A percentile compares a stretch with the other conserved stretches of the same genome.
Evolutionary conservation across 2,329 filamentous ascomycete species (phyloP).

Genomic region (Pseudogymnoascus sp.): DNA sequence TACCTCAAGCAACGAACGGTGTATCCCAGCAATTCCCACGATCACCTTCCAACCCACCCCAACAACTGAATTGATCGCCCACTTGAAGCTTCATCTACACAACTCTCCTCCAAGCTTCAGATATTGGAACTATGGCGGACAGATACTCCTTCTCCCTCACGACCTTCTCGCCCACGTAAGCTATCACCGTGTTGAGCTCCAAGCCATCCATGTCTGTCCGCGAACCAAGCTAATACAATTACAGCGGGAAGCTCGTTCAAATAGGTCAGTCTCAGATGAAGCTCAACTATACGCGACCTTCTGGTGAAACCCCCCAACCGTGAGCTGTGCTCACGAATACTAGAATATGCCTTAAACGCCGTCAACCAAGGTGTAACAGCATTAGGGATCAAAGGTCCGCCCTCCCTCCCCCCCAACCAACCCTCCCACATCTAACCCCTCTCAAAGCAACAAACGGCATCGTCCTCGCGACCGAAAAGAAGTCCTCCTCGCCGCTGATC

Average conservation of each 20-base stretch:
- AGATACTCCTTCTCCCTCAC: slow-evolving; percentile 99
- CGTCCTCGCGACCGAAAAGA: slow-evolving; percentile 98
- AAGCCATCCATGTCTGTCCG: not conserved
- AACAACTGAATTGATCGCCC: not conserved
- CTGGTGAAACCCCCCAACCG: slow-evolving; percentile 12
- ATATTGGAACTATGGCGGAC: slow-evolving; percentile 68
- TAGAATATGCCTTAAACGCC: slow-evolving; percentile 98
- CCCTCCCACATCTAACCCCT: not conserved
- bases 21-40: slow-evolving; percentile 9
- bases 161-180: slow-evolving; percentile 97
- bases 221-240: slow-evolving; percentile 36
- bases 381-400: slow-evolving; percentile 89
- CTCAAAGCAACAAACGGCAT: slow-evolving; percentile 87
- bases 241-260: slow-evolving; percentile 95
- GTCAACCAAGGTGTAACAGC: slow-evolving; percentile 99
- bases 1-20: slow-evolving; percentile 1
- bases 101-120: not conserved
- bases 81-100: not conserved
- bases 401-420: slow-evolving; percentile 1
- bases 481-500: slow-evolving; percentile 94
- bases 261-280: slow-evolving; percentile 53
- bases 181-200: slow-evolving; percentile 12
- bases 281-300: slow-evolving; percentile 8
- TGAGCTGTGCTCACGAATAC: slow-evolving; percentile 16
- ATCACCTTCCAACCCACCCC: not conserved